A percentile compares a stretch with the other conserved stretches of the same genome.
Conservation (phyloP, 768 basidiomycete genomes). For the Cystobasidium ongulense region DNA sequence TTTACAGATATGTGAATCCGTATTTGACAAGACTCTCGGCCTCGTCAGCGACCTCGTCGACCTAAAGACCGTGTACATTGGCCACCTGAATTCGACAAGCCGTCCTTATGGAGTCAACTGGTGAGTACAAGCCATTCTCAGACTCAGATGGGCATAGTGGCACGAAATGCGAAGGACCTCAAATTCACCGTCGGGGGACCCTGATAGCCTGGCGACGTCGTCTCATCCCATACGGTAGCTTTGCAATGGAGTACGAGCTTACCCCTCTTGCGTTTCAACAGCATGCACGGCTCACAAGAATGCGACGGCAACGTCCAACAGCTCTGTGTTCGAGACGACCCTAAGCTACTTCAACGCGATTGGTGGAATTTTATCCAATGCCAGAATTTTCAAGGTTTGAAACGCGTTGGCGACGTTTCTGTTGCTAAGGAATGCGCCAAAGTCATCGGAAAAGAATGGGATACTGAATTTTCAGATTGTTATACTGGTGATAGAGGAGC, state of each 20-base stretch:
- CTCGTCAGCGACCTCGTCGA: neutral
- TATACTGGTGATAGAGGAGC: slow-evolving; percentile 15
- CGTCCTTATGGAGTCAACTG: slow-evolving; percentile 20
- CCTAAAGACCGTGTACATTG: slow-evolving; percentile 8
- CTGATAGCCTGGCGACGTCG: too few species aligned
- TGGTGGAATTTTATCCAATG: slow-evolving; percentile 31
- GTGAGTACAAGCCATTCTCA: neutral
- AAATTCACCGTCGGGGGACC: neutral
- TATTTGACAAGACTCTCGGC: slow-evolving; percentile 24
- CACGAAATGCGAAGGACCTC: too few species aligned
- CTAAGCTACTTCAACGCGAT: neutral
- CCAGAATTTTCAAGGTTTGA: slow-evolving; percentile 25
- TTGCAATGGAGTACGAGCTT: neutral
- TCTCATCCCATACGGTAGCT: neutral
- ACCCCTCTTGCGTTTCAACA: neutral
- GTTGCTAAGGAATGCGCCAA: slow-evolving; percentile 25
- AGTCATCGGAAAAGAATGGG: slow-evolving; percentile 21
- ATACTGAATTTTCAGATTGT: slow-evolving; percentile 15
- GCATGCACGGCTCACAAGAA: slow-evolving; percentile 23
- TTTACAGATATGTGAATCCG: slow-evolving; percentile 16
- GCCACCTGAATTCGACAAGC: slow-evolving; percentile 10
- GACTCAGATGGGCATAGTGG: neutral
- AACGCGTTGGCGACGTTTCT: slow-evolving; percentile 6
- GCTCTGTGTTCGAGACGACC: slow-evolving; percentile 13
- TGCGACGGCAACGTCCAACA: slow-evolving; percentile 29